Evolutionary conservation across 805 yeast species (phyloP), one percentile per base, ranked within the genome.

Genomic region (Lipomyces yamanashiensis): DNA sequence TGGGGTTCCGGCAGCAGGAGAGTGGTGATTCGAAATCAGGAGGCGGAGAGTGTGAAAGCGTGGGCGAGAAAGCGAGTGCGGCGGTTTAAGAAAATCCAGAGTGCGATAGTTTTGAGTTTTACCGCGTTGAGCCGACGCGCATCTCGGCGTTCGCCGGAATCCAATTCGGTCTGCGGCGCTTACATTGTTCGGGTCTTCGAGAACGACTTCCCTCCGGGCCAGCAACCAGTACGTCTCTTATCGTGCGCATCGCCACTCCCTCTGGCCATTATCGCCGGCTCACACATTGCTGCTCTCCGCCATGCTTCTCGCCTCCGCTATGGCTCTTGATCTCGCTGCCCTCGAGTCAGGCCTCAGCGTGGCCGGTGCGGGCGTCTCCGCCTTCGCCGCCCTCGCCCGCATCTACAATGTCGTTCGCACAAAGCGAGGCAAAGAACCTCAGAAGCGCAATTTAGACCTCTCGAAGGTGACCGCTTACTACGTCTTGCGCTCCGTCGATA

Each of bases 281-380:
- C 28, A 28, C 28, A 3, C 28, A n/a, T n/a, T 28, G 28, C 28
- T 28, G 28, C 5, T 28, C 5, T 28, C 28, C 28, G 28, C 28
- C 7, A 23, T 48, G 45, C 37, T 56, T 23, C 6, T 48, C 23
- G 43, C 59, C n/a, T 34, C 51, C 43, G 15, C 37, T 19, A 28
- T 54, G 50, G 54, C 58, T 21, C 50, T 50, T 12, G 37, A 54
- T 17, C 48, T 60, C 52, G 63, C 50, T 2, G 34, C 56, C 12
- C 56, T 60, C 47, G 63, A 60, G 36, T 23, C 59, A 23, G 50
- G 44, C 51, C 36, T 60, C 37, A 28, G 54, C 39, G 39, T 62
- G 13, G 66, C 62, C 7, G 58, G 61, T 19, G 56, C 59, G 17
- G 62, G 56, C 36, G 59, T 58, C 49, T 43, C 58, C 19, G 57